Conservation (phyloP, 345 rosid species). For the Bruguiera parviflora region DNA sequence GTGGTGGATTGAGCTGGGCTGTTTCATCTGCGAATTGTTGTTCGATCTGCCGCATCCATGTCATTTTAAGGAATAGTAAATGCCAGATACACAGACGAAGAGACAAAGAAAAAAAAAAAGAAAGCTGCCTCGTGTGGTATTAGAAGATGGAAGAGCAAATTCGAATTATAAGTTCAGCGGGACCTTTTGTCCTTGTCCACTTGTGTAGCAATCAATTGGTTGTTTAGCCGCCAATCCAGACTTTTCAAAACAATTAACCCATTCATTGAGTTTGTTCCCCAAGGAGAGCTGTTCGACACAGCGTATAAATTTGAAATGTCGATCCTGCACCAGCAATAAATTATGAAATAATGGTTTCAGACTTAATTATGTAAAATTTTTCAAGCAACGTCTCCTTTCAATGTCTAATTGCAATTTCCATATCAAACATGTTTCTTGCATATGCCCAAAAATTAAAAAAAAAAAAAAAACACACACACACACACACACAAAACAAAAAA, state of each 20-base stretch:
- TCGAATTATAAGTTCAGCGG: too few relatives aligned
- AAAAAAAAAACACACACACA: too few relatives aligned
- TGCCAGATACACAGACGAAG: too few relatives aligned
- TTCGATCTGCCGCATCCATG: slow-evolving; percentile 41
- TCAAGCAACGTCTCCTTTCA: too few relatives aligned
- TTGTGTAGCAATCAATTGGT: slow-evolving; percentile 49
- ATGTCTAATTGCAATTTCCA: too few relatives aligned
- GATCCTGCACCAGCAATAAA: slow-evolving; percentile 30
- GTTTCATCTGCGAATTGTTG: slow-evolving; percentile 49
- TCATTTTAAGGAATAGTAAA: background rate
- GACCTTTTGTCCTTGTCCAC: slow-evolving; percentile 53
- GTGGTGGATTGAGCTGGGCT: slow-evolving; percentile 49
- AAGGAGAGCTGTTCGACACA: slow-evolving; percentile 47
- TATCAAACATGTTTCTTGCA: too few relatives aligned
- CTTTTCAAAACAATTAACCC: slow-evolving; percentile 48
- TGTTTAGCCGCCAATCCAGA: slow-evolving; percentile 38
- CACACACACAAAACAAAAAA: too few relatives aligned
- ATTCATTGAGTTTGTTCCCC: slow-evolving; percentile 38
- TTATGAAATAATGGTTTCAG: too few relatives aligned
- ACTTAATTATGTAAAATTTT: too few relatives aligned
- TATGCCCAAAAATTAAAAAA: too few relatives aligned
- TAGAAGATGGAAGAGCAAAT: too few relatives aligned
- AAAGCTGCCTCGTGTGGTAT: background rate
- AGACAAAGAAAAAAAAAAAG: background rate
- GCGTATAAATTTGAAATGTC: slow-evolving; percentile 48